Percentiles rank a stretch among this genome's conserved stretches.
Evolutionary conservation across 345 rosid species (phyloP).

Genomic region (Angophora floribunda): DNA sequence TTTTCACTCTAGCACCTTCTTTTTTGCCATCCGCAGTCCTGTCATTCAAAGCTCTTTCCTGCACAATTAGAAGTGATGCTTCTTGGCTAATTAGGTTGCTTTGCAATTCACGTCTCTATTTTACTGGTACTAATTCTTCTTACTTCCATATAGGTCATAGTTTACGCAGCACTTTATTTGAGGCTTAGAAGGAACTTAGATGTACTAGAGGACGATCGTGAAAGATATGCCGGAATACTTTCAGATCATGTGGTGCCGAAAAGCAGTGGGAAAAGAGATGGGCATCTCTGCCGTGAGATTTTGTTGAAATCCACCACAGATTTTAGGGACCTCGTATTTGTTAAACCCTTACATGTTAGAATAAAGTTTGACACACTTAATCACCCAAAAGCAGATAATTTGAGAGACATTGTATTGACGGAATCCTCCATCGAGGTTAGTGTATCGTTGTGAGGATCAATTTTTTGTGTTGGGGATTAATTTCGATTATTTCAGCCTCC

Average conservation of each 20-base stretch:
- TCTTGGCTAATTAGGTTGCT: not conserved
- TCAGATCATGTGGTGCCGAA: constrained; percentile 36
- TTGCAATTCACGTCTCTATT: not conserved
- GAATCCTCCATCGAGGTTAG: constrained; percentile 32
- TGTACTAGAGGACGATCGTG: constrained; percentile 19
- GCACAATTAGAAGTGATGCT: not conserved
- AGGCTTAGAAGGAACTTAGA: constrained; percentile 34
- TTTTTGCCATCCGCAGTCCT: not conserved
- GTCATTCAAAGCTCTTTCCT: not conserved
- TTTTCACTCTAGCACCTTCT: not conserved
- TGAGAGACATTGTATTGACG: constrained; percentile 48
- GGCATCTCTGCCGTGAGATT: constrained; percentile 39
- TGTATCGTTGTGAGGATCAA: constrained; percentile 18
- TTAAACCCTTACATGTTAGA: constrained; percentile 65
- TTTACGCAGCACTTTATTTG: constrained; percentile 55
- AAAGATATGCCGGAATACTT: constrained; percentile 45
- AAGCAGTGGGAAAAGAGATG: constrained; percentile 13
- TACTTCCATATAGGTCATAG: constrained; percentile 38
- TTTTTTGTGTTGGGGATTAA: not conserved
- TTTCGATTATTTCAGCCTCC: not conserved
- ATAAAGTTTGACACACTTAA: constrained; percentile 36
- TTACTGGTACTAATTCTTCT: not conserved
- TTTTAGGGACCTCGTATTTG: constrained; percentile 49
- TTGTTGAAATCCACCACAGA: constrained; percentile 47
- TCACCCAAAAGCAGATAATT: constrained; percentile 68